phyloP scores from a whole-genome alignment of 345 rosid species.

The Raphanus raphanistrum region DNA sequence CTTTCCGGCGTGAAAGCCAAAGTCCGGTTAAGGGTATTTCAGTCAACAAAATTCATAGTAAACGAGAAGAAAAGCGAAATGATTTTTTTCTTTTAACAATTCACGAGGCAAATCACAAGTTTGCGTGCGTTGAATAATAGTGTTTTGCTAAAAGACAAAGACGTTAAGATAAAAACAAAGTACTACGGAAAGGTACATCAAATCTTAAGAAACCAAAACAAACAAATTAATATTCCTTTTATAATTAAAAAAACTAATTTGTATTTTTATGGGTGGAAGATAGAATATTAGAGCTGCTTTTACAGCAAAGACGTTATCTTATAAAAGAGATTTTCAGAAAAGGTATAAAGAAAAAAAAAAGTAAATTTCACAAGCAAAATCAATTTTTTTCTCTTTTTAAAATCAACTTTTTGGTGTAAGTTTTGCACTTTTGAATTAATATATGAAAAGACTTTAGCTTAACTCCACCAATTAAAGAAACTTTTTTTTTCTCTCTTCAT shows the following conservation, averaged over 20 bases:
- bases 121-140: not conserved
- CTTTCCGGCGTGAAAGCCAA: conserved; percentile 41
- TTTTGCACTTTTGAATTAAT: not conserved
- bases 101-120: conserved; percentile 8
- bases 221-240: not conserved
- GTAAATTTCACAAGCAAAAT: conserved; percentile 23
- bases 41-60: not conserved
- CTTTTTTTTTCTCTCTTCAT: conserved; percentile 10
- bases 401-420: not conserved
- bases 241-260: conserved; percentile 4
- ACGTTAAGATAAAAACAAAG: not conserved
- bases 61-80: not conserved
- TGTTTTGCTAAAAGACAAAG: conserved; percentile 28
- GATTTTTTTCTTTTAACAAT: conserved; percentile 8
- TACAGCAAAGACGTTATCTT: conserved; percentile 27
- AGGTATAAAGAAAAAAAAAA: not conserved
- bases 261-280: conserved; percentile 15
- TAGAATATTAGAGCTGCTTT: conserved; percentile 19
- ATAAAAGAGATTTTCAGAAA: not conserved
- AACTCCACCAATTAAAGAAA: conserved; percentile 34
- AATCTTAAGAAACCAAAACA: not conserved
- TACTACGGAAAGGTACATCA: conserved; percentile 46
- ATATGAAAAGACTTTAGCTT: conserved; percentile 20
- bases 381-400: not conserved
- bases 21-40: conserved; percentile 33